Conservation (phyloP, 164 flowering plant genomes). For the Vitis vinifera region ASM3070453v1 NC_081808.1:24920001-24920500, state of each 20-base stretch:
- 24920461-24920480: constrained; percentile 59
- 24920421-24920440: constrained; percentile 81
- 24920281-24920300: too few relatives aligned
- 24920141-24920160: neutral
- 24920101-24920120: neutral
- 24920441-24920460: constrained; percentile 97
- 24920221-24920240: too few relatives aligned
- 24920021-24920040: constrained; percentile 94
- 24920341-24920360: neutral
- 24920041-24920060: constrained; percentile 97
- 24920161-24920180: neutral
- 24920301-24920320: neutral
- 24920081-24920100: constrained; percentile 35
- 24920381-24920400: constrained; percentile 82
- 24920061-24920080: constrained; percentile 94
- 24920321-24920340: neutral
- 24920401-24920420: constrained; percentile 51
- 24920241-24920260: too few relatives aligned
- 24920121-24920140: neutral
- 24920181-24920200: too few relatives aligned
- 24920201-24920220: too few relatives aligned
- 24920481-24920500: too few relatives aligned
- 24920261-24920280: too few relatives aligned
- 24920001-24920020: constrained; percentile 71
- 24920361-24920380: constrained; percentile 41